Evolutionary conservation across 371 early-diverging fungal genomes (phyloP).

Genomic region (Mucor circinelloides): DNA sequence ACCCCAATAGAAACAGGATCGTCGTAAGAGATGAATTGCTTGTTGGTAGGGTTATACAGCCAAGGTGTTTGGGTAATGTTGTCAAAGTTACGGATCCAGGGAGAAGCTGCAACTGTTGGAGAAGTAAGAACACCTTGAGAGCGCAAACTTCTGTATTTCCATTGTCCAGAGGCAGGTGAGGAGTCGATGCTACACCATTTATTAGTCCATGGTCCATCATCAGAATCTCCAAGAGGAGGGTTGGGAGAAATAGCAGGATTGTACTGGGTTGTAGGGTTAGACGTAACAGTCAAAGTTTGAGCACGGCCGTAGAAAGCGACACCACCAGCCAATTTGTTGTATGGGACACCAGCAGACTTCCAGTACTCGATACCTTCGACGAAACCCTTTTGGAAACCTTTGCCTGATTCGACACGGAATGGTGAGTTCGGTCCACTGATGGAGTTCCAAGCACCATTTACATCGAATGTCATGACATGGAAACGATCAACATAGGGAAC

Average conservation of each 20-base stretch:
- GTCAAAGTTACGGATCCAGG: constrained; percentile 67
- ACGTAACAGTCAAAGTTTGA: constrained; percentile 12
- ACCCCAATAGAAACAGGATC: constrained; percentile 54
- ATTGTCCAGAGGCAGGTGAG: constrained; percentile 54
- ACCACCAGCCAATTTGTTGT: constrained; percentile 57
- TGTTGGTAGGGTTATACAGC: constrained; percentile 57
- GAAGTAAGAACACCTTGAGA: constrained; percentile 56
- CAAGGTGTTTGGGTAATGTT: constrained; percentile 58
- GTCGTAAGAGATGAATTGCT: constrained; percentile 63
- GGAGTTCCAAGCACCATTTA: constrained; percentile 56
- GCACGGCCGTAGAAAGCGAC: constrained; percentile 62
- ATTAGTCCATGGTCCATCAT: constrained; percentile 57
- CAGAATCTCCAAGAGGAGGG: constrained; percentile 45
- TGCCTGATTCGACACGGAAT: constrained; percentile 45
- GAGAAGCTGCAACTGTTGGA: constrained; percentile 46
- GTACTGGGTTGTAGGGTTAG: constrained; percentile 8
- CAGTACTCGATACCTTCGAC: constrained; percentile 54
- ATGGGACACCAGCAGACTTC: constrained; percentile 59
- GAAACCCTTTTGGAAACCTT: constrained; percentile 41
- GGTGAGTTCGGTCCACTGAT: constrained; percentile 67
- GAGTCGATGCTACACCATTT: constrained; percentile 39
- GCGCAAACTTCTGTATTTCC: constrained; percentile 66
- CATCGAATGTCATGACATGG: constrained; percentile 53
- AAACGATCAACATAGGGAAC: constrained; percentile 65
- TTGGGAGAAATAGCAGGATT: constrained; percentile 19